Base-by-base conservation (phyloP, 2,329 filamentous ascomycete species). In the Salinomyces thailandicus region DNA sequence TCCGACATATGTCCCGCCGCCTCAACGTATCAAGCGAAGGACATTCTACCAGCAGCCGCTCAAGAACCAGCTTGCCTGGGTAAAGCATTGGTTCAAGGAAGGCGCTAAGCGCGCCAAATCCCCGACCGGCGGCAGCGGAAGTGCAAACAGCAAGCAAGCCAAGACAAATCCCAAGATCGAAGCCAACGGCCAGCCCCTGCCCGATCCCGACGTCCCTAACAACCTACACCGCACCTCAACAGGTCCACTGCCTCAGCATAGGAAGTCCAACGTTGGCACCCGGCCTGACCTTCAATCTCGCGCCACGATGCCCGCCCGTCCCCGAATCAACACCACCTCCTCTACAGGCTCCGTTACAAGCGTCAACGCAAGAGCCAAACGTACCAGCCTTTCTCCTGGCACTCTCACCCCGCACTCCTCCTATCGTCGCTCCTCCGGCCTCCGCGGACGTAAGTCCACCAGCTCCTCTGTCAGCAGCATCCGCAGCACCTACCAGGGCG, bases 381-480 rank as follows among this genome's bases (percentile, higher is more conserved):
- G 51, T 2, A 48, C 45, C 3, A 77, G 52, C 93, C 85, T 55
- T 5, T 55, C 51, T 0, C 91, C 91, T 0, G 81, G 79, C 2
- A 89, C 91, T 0, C 61, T 95, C 27, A 96, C 91, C 1, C 89
- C 91, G 3, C 81, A 86, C 26, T 86, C 85, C 4, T 84, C 83
- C 1, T 81, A 93, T 51, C 78, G 91, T 8, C 81, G 86, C 22
- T 77, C 85, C 2, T 93, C 85, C 4, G 87, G 89, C 18, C 72
- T 96, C 30, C 77, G 87, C 18, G 89, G 91, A 24, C 77, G 91
- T 42, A 96, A 96, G 59, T 96, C 89, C 1, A 98, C 91, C 0
- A 95, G 86, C 0, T 94, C 86, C 0, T 96, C 87, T 0, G 79
- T 98, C 12, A 95, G 86, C 1, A 94, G 86, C 0, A 80, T 98